Evolutionary conservation across 371 early-diverging fungal genomes (phyloP), one percentile per base, ranked within the genome.

Genomic region (Mortierella sp.): DNA sequence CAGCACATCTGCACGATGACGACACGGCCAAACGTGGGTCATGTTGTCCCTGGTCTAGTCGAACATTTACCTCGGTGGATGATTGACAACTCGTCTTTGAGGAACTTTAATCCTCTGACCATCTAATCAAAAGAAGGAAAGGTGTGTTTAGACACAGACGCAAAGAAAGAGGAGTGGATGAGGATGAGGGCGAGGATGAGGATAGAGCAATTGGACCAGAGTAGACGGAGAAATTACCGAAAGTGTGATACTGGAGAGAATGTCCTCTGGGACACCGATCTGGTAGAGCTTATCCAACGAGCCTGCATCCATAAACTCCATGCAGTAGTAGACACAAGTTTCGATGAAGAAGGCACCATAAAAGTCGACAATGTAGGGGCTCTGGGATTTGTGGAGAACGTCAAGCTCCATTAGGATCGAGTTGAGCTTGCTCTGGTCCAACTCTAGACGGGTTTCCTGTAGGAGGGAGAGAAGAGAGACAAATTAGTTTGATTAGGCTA

Each of bases 321-420:
- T 94, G 80, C 96, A 97, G 79, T 95, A 95, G 77, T 96, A 98
- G 0, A 97, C 97, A 80, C 95, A 94, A n/a, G 93, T 91, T 75
- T 97, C 97, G 66, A 95, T 91, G 73, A 96, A 96, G 84, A 97
- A 98, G 1, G 98, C 98, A n/a, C 98, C 98, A 84, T 98, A 98
- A 75, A 97, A 98, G 58, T 96, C 97, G 37, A 98, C 95, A 83
- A 98, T 98, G 73, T 91, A 94, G 25, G 93, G 92, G 62, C 91
- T 91, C 55, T 90, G 86, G 60, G 94, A 91, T 74, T 93, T 91
- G 84, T 96, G 95, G 46, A 98, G 86, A 44, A 97, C 91, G 67
- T 94, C 92, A 64, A 96, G 84, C 77, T 97, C 97, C 96, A 96
- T 97, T 62, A 95, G 77, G 66, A 97, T 96, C 81, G 94, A 94